A percentile compares a stretch with the other conserved stretches of the same genome.
phyloP scores from a whole-genome alignment of 441 rosid genomes.

The Pelargonium exstipulatum region DNA sequence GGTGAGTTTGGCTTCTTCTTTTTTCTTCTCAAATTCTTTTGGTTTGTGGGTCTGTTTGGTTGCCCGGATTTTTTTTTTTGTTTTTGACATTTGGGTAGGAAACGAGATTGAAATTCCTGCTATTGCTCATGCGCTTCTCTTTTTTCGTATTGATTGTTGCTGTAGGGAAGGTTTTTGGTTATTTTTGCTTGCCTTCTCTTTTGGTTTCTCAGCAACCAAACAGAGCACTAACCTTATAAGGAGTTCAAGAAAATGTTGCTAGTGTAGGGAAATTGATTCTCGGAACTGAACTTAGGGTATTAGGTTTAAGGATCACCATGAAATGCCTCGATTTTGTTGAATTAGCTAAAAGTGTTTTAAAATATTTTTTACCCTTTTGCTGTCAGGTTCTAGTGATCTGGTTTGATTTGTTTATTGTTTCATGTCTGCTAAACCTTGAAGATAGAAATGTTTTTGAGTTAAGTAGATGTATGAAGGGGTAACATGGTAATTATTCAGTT shows the following conservation, averaged over 20 bases:
- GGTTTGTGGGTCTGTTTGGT: constrained; percentile 27
- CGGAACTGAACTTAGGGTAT: neutral
- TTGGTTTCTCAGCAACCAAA: neutral
- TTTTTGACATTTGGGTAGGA: constrained; percentile 12
- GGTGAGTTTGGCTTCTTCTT: neutral
- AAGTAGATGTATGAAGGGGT: neutral
- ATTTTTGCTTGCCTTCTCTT: neutral
- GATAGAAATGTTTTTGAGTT: neutral
- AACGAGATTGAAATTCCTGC: neutral
- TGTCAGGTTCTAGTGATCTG: constrained; percentile 2
- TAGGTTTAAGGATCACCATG: neutral
- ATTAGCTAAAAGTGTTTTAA: neutral
- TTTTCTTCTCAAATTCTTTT: neutral
- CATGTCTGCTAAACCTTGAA: neutral
- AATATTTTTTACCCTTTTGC: neutral
- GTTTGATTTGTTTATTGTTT: neutral
- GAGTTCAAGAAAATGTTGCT: neutral
- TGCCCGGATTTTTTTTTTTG: constrained; percentile 24
- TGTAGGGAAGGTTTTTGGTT: neutral
- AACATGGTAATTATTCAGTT: neutral
- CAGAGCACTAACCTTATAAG: neutral
- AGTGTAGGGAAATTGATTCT: neutral
- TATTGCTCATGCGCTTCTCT: neutral
- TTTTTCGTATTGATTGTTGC: neutral
- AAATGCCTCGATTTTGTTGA: constrained; percentile 4